These are phyloP conservation scores for Fistulifera solaris DNA, from an alignment of 108 stramenopile genomes.

Conservation along the genomic window DNA sequence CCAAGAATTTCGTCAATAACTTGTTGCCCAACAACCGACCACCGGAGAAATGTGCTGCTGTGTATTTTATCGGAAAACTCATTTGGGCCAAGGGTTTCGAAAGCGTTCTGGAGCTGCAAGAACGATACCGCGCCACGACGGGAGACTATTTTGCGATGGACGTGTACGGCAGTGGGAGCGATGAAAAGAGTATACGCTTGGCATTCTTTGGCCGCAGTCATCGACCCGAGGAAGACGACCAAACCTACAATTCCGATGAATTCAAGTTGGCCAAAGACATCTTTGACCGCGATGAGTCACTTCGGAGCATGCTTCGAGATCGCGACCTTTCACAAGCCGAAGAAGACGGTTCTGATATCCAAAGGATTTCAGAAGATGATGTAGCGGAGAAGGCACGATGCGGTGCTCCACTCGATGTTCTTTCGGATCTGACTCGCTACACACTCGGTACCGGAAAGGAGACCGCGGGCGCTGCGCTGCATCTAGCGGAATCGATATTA, in stretches of 20 bases:
- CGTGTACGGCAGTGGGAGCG: slow-evolving; percentile 59
- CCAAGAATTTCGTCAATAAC: too few relatives aligned
- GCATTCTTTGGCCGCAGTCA: slow-evolving; percentile 30
- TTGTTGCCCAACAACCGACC: slow-evolving; percentile 7
- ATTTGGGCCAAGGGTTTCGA: slow-evolving; percentile 64
- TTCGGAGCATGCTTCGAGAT: not conserved
- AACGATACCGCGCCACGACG: slow-evolving; percentile 24
- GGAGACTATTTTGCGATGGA: slow-evolving; percentile 66
- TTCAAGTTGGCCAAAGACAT: not conserved
- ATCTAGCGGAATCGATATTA: slow-evolving; percentile 3
- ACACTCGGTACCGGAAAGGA: slow-evolving; percentile 2
- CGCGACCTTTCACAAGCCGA: too few relatives aligned
- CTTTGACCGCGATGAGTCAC: not conserved
- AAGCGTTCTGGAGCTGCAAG: slow-evolving; percentile 48
- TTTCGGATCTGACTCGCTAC: not conserved
- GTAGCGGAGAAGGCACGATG: too few relatives aligned
- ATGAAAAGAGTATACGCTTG: slow-evolving; percentile 49
- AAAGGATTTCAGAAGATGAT: too few relatives aligned
- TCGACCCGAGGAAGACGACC: not conserved
- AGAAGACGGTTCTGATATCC: too few relatives aligned
- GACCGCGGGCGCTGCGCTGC: slow-evolving; percentile 7
- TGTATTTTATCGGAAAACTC: slow-evolving; percentile 80
- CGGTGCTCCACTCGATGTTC: too few relatives aligned
- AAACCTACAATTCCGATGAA: not conserved
- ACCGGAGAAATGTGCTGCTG: slow-evolving; percentile 6